Conservation (phyloP, 2,329 filamentous ascomycete species). For the Aspergillus neoniger region DNA sequence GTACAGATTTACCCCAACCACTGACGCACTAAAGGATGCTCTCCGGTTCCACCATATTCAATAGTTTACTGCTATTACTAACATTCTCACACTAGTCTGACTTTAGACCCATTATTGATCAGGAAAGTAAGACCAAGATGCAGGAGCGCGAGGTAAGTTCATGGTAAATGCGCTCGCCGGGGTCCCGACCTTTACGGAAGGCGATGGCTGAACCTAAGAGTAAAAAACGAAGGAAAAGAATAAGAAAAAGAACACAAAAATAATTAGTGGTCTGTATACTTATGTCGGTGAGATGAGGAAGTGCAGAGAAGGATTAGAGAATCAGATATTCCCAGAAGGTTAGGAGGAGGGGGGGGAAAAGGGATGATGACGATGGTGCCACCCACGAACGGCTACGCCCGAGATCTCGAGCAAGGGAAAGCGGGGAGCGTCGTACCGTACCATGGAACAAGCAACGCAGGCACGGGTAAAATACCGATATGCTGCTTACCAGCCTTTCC, state of each 20-base stretch:
- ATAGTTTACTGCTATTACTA: constrained; percentile 6
- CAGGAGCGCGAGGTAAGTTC: neutral
- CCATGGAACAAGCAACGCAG: constrained; percentile 25
- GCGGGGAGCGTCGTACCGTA: constrained; percentile 26
- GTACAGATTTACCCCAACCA: constrained; percentile 1
- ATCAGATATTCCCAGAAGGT: neutral
- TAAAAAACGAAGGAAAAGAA: no score
- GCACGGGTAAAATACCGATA: constrained; percentile 13
- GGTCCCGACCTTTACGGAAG: no score
- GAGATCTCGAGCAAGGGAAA: constrained; percentile 31
- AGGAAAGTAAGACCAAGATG: neutral
- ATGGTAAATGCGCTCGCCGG: no score
- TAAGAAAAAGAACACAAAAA: no score
- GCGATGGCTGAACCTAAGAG: no score
- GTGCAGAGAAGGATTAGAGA: neutral
- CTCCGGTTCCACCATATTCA: constrained; percentile 9
- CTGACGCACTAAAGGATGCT: neutral
- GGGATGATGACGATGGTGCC: constrained; percentile 22
- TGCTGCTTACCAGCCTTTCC: constrained; percentile 4
- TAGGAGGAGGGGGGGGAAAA: neutral
- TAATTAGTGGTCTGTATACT: no score
- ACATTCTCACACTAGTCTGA: neutral
- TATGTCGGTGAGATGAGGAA: neutral
- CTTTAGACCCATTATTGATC: neutral
- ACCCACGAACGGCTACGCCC: constrained; percentile 27